Percentiles rank a stretch among this genome's conserved stretches.
Conservation (phyloP, 768 basidiomycete species). For the Lactarius hatsudake region DNA sequence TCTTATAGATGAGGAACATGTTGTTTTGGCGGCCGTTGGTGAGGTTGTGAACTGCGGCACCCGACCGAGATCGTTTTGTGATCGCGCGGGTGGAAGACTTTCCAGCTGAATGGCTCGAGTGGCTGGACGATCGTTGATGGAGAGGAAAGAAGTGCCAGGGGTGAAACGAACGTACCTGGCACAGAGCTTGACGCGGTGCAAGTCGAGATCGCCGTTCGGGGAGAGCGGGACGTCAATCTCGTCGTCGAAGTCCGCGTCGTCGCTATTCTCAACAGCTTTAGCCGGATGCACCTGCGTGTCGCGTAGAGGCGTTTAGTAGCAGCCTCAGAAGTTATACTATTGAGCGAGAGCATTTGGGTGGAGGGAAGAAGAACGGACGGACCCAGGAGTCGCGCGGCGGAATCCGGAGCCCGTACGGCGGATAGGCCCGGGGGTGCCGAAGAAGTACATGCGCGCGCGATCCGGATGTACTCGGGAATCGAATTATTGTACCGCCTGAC, state of each 20-base stretch:
- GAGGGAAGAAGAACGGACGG: neutral
- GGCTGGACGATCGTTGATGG: too few relatives aligned
- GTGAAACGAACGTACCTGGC: conserved; percentile 14
- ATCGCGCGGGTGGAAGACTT: conserved; percentile 13
- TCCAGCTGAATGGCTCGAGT: conserved; percentile 23
- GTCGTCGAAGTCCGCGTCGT: too few relatives aligned
- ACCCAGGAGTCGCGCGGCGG: conserved; percentile 17
- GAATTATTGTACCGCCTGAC: conserved; percentile 13
- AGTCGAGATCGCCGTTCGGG: conserved; percentile 21
- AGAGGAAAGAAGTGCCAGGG: too few relatives aligned
- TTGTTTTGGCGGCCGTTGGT: conserved; percentile 13
- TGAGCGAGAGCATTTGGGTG: neutral
- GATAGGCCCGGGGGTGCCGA: too few relatives aligned
- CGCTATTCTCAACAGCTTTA: conserved; percentile 10
- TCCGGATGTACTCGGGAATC: too few relatives aligned
- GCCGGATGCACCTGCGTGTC: conserved; percentile 21
- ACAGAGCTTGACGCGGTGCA: conserved; percentile 22
- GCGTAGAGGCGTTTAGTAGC: neutral
- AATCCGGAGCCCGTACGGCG: too few relatives aligned
- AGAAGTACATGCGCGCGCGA: too few relatives aligned
- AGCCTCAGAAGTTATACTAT: neutral
- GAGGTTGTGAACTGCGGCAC: conserved; percentile 20
- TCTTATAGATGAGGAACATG: conserved; percentile 1
- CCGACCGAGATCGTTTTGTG: conserved; percentile 14
- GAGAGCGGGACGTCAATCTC: conserved; percentile 23